Base-by-base conservation (phyloP, 345 rosid genomes). In the Brassica incana region DNA sequence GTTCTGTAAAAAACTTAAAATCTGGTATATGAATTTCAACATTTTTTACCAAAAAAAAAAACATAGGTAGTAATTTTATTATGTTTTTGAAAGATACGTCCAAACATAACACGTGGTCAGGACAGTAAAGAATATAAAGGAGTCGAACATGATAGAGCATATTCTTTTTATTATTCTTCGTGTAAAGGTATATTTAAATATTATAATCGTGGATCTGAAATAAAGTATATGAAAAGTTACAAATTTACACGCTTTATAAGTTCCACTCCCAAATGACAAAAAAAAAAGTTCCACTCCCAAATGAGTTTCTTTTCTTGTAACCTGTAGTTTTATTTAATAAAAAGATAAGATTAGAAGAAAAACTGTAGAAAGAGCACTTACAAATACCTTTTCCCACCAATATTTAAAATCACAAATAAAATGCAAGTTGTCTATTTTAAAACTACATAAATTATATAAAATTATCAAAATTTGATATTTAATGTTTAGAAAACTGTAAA, bases 91-190 rank as follows among this genome's bases (percentile, higher is more conserved):
- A 73, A 73, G 71, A 69, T 70, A 56, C 72, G 76, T 70, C 83
- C 80, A 70, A 70, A 64, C 76, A 75, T 54, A 56, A 70, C 76
- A 80, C 76, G 79, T 75, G 79, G 70, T 75, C 4, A 68, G 56
- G 68, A 6, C 61, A 32, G 56, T 65, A 56, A 75, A 69, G 67
- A 69, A 69, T 70, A 80, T 27, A 69, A 74, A 63, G 32, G 61
- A 18, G 33, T 52, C 72, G 63, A 69, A 70, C 68, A 69, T 75
- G 76, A 9, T 54, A 69, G 79, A 80, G 76, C 73, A 80, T 80
- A 80, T 75, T 80, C 83, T 30, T 65, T 64, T 80, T 36, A n/a
- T 12, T 36, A 70, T 80, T 80, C 68, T 40, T 69, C 36, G 6
- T 63, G 16, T 80, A 69, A 60, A 80, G 29, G 27, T 52, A 64